Evolutionary conservation across 352 stramenopile species (phyloP), one percentile per base, ranked within the genome.

Genomic region (Phytophthora gonapodyides): DNA sequence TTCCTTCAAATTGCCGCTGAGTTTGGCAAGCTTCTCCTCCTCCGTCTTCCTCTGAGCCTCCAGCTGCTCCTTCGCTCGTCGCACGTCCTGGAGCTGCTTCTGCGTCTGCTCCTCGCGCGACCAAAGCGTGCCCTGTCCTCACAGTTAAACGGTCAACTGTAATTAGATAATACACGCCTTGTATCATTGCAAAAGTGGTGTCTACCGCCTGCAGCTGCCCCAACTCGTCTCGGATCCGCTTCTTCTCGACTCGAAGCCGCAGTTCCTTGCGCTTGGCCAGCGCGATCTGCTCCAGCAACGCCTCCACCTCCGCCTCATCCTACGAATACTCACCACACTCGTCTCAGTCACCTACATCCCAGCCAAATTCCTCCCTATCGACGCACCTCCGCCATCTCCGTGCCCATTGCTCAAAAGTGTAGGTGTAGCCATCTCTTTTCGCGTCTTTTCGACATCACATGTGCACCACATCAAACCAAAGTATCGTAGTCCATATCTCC

Each of bases 201-300:
- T 67, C 5, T 41, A 89, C 82, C 30, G 63, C 73, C 8, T 76
- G 69, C 17, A 87, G 47, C 33, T 80, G 57, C 43, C 72, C 67
- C 7, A 89, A 69, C 36, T 88, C 80, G 45, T 64, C 62, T 17
- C 80, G 80, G 38, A 91, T 67, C 34, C 76, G 80, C 67, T 86
- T 80, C 55, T 88, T 89, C 73, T 91, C 82, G 11, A 64, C 78
- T 15, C 72, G 75, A n/a, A 89, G 59, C n/a, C 70, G 64, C 50
- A 89, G 73, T 48, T 91, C 82, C 57, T 73, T 78, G 37, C 86
- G 76, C 57, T 91, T 91, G 19, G 76, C 64, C 27, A 43, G 52
- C 13, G 71, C 66, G 56, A 91, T 74, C 64, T 89, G 59, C 35
- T 57, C 64, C 42, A 91, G 67, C 53, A 91, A 65, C 62, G 52